Conservation (phyloP, 495 filamentous ascomycete genomes). For the Filosporella fistucella region DNA sequence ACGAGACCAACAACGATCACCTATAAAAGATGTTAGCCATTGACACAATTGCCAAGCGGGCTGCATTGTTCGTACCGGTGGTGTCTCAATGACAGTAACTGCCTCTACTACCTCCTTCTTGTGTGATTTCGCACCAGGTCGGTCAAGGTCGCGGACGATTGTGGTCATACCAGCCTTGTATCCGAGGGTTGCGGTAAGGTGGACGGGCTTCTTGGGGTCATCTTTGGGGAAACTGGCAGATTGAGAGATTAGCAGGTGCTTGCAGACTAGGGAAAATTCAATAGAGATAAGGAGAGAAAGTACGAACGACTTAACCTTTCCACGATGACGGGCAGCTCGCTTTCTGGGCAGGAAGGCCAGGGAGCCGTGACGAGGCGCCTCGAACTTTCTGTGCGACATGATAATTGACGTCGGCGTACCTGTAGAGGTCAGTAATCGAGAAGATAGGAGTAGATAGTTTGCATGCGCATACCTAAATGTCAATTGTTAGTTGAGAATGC, state of each 20-base stretch:
- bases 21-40: constrained; percentile 64
- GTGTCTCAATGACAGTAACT: constrained; percentile 98
- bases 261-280: neutral
- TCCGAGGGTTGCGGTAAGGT: constrained; percentile 96
- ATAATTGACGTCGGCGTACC: constrained; percentile 8
- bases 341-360: constrained; percentile 96
- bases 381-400: constrained; percentile 75
- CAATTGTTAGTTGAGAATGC: constrained; percentile 3
- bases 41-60: constrained; percentile 48
- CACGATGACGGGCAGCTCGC: constrained; percentile 91
- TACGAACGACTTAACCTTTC: constrained; percentile 95
- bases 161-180: constrained; percentile 99
- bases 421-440: no score
- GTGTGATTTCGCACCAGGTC: constrained; percentile 98
- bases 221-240: constrained; percentile 92
- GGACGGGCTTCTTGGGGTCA: constrained; percentile 98
- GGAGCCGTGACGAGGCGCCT: constrained; percentile 95
- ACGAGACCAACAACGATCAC: constrained; percentile 99
- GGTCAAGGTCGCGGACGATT: constrained; percentile 98
- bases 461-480: constrained; percentile 2
- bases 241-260: constrained; percentile 29
- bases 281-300: constrained; percentile 1
- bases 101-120: constrained; percentile 99
- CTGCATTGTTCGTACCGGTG: constrained; percentile 84
- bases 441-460: no score